Percentiles rank a stretch among this genome's conserved stretches.
These are phyloP conservation scores for Kazachstania viticola DNA, from an alignment of 805 yeast species.

Conservation along the genomic window DNA sequence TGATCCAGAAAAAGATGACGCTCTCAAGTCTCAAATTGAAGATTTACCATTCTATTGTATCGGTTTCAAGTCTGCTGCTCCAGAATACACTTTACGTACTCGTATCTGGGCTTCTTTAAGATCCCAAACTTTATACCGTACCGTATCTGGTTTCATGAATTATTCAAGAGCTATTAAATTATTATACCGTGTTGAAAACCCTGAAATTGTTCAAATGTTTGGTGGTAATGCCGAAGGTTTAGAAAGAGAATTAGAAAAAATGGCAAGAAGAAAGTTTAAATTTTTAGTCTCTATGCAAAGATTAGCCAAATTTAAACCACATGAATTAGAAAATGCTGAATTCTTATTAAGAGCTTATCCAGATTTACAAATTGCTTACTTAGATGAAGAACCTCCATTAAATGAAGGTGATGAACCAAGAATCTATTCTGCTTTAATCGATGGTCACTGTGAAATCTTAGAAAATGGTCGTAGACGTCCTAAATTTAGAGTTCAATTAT, in stretches of 20 bases:
- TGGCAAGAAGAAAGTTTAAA: slow-evolving; percentile 77
- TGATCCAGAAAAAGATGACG: slow-evolving; percentile 48
- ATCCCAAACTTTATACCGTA: slow-evolving; percentile 92
- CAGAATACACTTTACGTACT: slow-evolving; percentile 90
- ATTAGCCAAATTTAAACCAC: slow-evolving; percentile 56
- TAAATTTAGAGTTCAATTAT: slow-evolving; percentile 61
- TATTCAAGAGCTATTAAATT: slow-evolving; percentile 92
- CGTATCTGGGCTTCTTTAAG: slow-evolving; percentile 98
- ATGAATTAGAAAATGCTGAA: slow-evolving; percentile 72
- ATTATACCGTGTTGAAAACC: slow-evolving; percentile 88
- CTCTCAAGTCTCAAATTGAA: slow-evolving; percentile 71
- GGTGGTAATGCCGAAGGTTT: slow-evolving; percentile 97
- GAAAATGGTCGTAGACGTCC: slow-evolving; percentile 69
- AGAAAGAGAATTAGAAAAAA: slow-evolving; percentile 85
- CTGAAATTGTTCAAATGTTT: slow-evolving; percentile 92
- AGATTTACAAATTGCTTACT: slow-evolving; percentile 78
- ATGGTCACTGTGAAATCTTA: slow-evolving; percentile 66
- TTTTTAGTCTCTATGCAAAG: slow-evolving; percentile 82
- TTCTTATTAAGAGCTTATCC: slow-evolving; percentile 76
- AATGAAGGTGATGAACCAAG: slow-evolving; percentile 59
- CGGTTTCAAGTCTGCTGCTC: slow-evolving; percentile 96
- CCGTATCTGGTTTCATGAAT: slow-evolving; percentile 97
- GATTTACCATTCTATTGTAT: slow-evolving; percentile 91
- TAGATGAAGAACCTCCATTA: slow-evolving; percentile 83
- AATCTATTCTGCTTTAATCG: slow-evolving; percentile 67